These are phyloP conservation scores for Fusarium sp. DNA, from an alignment of 2,329 filamentous ascomycete genomes.

Conservation along the genomic window DNA sequence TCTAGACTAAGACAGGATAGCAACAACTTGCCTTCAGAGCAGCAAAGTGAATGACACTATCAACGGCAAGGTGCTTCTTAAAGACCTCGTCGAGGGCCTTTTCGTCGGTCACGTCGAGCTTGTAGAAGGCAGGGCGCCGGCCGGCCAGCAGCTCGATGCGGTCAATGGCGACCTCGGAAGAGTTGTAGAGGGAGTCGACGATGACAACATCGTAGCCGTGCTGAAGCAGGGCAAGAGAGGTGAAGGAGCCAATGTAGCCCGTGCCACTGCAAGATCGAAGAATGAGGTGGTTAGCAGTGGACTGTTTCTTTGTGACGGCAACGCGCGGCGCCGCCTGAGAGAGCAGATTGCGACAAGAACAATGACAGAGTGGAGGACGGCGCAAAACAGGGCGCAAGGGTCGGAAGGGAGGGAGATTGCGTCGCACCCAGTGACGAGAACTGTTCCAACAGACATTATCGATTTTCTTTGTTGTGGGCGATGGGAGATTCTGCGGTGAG, in stretches of 20 bases:
- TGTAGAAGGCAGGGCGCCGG: slow-evolving; percentile 85
- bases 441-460: slow-evolving; percentile 83
- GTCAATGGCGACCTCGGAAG: slow-evolving; percentile 88
- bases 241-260: slow-evolving; percentile 99
- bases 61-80: slow-evolving; percentile 87
- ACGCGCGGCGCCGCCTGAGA: too few species aligned
- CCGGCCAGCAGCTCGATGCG: slow-evolving; percentile 95
- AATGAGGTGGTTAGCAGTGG: slow-evolving; percentile 43
- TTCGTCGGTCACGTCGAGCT: slow-evolving; percentile 90
- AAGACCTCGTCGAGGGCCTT: slow-evolving; percentile 87
- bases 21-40: slow-evolving; percentile 83
- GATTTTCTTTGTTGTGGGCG: slow-evolving; percentile 44
- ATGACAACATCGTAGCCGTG: slow-evolving; percentile 97
- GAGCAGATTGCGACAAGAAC: too few species aligned
- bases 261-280: slow-evolving; percentile 76
- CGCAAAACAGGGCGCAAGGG: background rate
- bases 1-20: too few species aligned
- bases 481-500: too few species aligned
- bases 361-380: too few species aligned
- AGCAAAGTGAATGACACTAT: slow-evolving; percentile 99
- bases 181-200: slow-evolving; percentile 97
- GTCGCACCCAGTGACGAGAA: slow-evolving; percentile 87
- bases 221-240: slow-evolving; percentile 88
- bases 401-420: slow-evolving; percentile 29
- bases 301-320: slow-evolving; percentile 28